Conservation (phyloP, 306 rosid genomes). For the Hippophae tibetana region DNA sequence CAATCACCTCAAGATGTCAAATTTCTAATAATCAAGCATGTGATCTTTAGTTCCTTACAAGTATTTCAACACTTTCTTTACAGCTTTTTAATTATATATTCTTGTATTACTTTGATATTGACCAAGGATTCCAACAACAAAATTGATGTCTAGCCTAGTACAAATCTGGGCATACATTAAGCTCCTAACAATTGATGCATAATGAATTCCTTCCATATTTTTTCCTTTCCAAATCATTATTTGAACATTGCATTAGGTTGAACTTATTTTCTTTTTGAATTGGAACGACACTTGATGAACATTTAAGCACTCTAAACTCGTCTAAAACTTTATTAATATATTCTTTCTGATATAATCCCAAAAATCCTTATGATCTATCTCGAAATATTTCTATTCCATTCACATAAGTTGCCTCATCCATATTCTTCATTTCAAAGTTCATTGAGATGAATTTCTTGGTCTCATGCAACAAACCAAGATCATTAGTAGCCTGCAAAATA, state of each 20-base stretch:
- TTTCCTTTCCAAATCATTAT: not conserved
- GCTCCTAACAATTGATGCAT: not conserved
- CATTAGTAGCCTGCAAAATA: no score
- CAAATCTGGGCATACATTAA: not conserved
- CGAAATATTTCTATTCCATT: no score
- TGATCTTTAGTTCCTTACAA: not conserved
- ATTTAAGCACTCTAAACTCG: no score
- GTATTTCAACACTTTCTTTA: not conserved
- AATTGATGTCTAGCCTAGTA: not conserved
- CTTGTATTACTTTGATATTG: not conserved
- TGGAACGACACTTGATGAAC: no score
- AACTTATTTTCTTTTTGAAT: not conserved
- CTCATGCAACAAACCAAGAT: no score
- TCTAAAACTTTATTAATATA: no score
- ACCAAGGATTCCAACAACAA: not conserved
- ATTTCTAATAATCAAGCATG: not conserved
- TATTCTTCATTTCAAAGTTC: no score
- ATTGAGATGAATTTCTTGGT: no score
- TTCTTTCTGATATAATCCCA: no score
- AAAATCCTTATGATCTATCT: no score
- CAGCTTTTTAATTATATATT: not conserved
- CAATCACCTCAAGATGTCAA: not conserved
- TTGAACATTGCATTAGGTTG: not conserved
- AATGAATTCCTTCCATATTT: not conserved
- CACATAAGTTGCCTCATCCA: no score